These are phyloP conservation scores for Laguncularia racemosa DNA, from an alignment of 345 rosid species.

Conservation along the genomic window DNA sequence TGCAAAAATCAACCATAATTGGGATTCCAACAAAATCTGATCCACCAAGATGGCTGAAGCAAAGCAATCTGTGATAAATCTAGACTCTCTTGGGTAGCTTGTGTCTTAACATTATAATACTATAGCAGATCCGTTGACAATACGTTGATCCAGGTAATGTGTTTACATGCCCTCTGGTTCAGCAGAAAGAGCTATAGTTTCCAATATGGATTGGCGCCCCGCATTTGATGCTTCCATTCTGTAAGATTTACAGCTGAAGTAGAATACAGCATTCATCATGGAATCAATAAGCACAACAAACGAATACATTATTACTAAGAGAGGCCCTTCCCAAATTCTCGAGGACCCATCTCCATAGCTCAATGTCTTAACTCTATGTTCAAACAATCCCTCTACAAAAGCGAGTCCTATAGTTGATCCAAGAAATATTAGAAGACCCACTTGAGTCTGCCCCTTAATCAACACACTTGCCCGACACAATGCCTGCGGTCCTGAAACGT, in stretches of 20 bases:
- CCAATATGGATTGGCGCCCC: constrained; percentile 44
- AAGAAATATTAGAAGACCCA: constrained; percentile 73
- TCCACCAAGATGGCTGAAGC: no score
- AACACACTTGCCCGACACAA: constrained; percentile 52
- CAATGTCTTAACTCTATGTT: constrained; percentile 80
- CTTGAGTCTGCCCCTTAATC: constrained; percentile 85
- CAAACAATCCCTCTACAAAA: constrained; percentile 80
- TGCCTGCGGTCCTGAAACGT: constrained; percentile 73
- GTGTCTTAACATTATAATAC: no score
- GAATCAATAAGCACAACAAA: constrained; percentile 79
- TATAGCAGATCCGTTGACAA: no score
- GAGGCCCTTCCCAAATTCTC: constrained; percentile 91
- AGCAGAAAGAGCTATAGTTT: constrained; percentile 19
- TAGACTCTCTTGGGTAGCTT: no score
- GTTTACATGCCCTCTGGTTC: constrained; percentile 18
- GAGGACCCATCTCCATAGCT: constrained; percentile 92
- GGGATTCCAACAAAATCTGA: no score
- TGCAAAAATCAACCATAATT: no score
- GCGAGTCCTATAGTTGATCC: constrained; percentile 78
- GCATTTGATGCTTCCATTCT: constrained; percentile 35
- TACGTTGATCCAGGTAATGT: no score
- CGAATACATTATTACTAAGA: constrained; percentile 77
- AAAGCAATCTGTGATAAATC: no score
- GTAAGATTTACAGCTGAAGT: constrained; percentile 76
- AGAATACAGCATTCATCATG: constrained; percentile 86